Base-by-base conservation (phyloP, 2,329 filamentous ascomycete genomes). In the Aspergillus fumigatiaffinis region DNA sequence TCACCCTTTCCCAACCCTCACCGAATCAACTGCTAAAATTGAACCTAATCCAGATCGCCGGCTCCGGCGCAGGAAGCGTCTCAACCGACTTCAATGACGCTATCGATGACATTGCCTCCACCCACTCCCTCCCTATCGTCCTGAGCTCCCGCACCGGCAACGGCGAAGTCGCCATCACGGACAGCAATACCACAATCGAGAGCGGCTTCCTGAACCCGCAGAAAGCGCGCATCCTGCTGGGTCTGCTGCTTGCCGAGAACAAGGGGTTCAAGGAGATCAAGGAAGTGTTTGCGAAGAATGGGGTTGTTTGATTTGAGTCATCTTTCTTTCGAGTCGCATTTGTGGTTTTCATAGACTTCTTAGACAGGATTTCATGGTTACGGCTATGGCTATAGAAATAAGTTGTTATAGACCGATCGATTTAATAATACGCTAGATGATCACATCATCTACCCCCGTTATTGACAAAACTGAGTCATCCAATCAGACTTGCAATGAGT, bases 61-160 rank as follows among this genome's bases (percentile, higher is more conserved):
- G 66, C 9, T 61, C 66, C 25, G 66, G 66, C 1, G 61, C 66
- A 9, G 66, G 66, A 7, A 58, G 62, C 35, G 63, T 68, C 38
- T 57, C 60, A 14, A 63, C 52, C 2, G 20, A 46, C n/a, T 67
- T 63, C 52, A 50, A 46, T 48, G 29, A 53, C 9, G 61, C 63
- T 20, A 60, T 66, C 46, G 48, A 56, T 10, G 60, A 66, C 6
- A 50, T 67, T 20, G 56, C 59, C 20, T 42, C 48, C 28, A 57
- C 59, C 1, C 53, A 62, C 20, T 48, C 53, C 5, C 60, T 68
- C 42, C 66, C 66, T 14, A 53, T 68, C 14, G 64, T 68, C 4
- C 48, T 56, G 38, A 68, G 65, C 35, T 61, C 62, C 17, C 63
- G 66, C 23, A 68, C 65, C 14, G 64, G 62, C 3, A 68, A 66